Conservation (phyloP, 441 rosid genomes). For the Arabidopsis hybrid region DNA sequence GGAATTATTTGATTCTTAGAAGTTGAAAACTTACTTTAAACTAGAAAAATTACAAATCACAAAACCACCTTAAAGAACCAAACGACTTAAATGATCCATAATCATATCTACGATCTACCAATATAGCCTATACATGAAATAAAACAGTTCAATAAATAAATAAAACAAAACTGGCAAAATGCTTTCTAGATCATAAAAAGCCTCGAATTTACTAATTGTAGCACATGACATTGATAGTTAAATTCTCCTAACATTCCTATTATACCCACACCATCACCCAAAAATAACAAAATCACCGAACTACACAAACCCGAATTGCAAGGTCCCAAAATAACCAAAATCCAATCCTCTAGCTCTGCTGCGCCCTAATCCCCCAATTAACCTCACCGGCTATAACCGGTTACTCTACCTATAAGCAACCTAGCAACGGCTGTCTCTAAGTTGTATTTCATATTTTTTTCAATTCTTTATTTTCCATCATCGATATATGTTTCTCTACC, state of each 20-base stretch:
- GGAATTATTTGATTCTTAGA: no score
- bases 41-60: no score
- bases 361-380: slow-evolving; percentile 47
- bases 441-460: slow-evolving; percentile 39
- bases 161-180: slow-evolving; percentile 1
- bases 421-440: slow-evolving; percentile 53
- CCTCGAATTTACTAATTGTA: slow-evolving; percentile 35
- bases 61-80: no score
- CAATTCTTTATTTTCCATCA: neutral
- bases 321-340: slow-evolving; percentile 26
- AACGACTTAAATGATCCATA: no score
- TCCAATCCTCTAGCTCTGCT: slow-evolving; percentile 28
- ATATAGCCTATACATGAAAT: no score
- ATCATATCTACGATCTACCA: no score
- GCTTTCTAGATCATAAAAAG: slow-evolving; percentile 16
- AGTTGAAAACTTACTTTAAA: no score
- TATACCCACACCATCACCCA: slow-evolving; percentile 14
- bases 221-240: slow-evolving; percentile 22
- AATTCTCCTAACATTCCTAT: neutral
- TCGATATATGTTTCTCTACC: slow-evolving; percentile 31
- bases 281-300: slow-evolving; percentile 35
- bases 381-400: slow-evolving; percentile 60
- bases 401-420: slow-evolving; percentile 47
- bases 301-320: slow-evolving; percentile 27
- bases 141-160: no score